Evolutionary conservation across 106 monocot genomes (phyloP).

Genomic region (Dioscorea dumetorum): DNA sequence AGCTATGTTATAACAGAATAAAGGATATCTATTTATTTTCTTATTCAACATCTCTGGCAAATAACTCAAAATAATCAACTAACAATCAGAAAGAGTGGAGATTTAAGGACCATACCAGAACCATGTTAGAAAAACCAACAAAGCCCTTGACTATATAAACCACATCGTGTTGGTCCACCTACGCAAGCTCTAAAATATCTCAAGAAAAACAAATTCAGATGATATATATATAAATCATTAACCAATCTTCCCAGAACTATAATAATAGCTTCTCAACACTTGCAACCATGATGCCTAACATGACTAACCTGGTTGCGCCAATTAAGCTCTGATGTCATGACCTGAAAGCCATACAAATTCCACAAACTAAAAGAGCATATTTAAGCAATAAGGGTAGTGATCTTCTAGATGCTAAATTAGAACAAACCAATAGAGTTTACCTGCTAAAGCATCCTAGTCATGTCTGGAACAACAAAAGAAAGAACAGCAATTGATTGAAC

Average conservation of each 20-base stretch:
- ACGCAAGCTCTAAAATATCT: slow-evolving; percentile 24
- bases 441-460: too few relatives aligned
- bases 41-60: too few relatives aligned
- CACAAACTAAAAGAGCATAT: too few relatives aligned
- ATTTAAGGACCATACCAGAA: slow-evolving; percentile 38
- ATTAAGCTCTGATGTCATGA: background rate
- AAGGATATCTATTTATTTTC: background rate
- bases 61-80: slow-evolving; percentile 13
- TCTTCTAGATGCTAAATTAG: too few relatives aligned
- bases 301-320: background rate
- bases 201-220: slow-evolving; percentile 16
- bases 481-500: too few relatives aligned
- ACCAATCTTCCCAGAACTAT: background rate
- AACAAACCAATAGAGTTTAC: too few relatives aligned
- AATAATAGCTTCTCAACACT: background rate
- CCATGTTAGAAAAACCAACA: slow-evolving; percentile 14
- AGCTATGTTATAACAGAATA: background rate
- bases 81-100: slow-evolving; percentile 15
- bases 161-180: slow-evolving; percentile 17
- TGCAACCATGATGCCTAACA: slow-evolving; percentile 7
- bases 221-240: background rate
- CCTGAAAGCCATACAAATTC: slow-evolving; percentile 6
- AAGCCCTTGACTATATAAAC: slow-evolving; percentile 14
- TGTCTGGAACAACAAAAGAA: too few relatives aligned
- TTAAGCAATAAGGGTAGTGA: too few relatives aligned